Evolutionary conservation across 805 yeast genomes (phyloP), one percentile per base, ranked within the genome.

Genomic region (Candida nonsorbophila): DNA sequence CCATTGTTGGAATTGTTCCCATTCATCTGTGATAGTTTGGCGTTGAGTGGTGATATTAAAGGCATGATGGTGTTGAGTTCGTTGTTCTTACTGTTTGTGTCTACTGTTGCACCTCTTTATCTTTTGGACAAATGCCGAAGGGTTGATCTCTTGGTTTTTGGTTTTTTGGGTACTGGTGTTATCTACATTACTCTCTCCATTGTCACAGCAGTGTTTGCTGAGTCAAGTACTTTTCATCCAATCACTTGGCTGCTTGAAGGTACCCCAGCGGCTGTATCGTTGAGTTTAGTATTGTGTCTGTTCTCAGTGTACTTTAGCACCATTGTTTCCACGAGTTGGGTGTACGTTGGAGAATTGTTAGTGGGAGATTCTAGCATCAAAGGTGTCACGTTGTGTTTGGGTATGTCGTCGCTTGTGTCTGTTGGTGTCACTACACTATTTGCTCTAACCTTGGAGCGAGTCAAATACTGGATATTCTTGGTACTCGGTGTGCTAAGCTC

Each of bases 281-380:
- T 75, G 23, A 71, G 73, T 0, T 42, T 72, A 4, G 62, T 69
- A 23, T 59, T 65, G 22, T 47, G 69, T 26, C 51, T 68, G 26
- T 67, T 68, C 15, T 66, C 74, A 3, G 52, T 72, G 0, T 67
- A 64, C 42, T 58, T 77, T 1, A 45, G 72, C 1, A 58, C 74
- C 1, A 48, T 74, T 9, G 51, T 68, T 1, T 60, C 75, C 24
- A 63, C 63, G 3, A 62, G 74, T 19, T 65, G 71, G 72, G 45
- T 74, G 13, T 73, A 70, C 41, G 59, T 72, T 4, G 61, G 66
- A 28, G 80, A 74, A 39, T 47, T 72, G 4, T 61, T 74, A 24
- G 72, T 74, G 0, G 48, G 49, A 1, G 49, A 51, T 16, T 64
- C 70, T 1, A 64, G 72, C 36, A 51, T 69, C 0, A 70, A 67